Base-by-base conservation (phyloP, 306 rosid species). In the Rosa chinensis region DNA sequence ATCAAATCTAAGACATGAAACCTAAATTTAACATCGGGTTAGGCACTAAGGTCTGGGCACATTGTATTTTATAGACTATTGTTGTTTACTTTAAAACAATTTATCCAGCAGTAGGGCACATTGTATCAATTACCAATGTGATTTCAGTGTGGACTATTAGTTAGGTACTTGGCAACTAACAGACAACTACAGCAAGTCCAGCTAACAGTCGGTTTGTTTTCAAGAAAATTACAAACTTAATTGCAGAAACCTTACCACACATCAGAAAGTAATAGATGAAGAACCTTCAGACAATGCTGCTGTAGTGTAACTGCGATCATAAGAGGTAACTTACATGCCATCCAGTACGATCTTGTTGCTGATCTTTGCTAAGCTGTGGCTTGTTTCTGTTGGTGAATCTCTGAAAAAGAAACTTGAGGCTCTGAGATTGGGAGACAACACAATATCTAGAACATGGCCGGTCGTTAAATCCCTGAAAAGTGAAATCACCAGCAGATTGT, bases 261-360 rank as follows among this genome's bases (percentile, higher is more conserved):
- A 61, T 61, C 40, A 61, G 17, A 11, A 61, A 59, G 23, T 1
- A 61, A 10, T 10, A 25, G 67, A 63, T 11, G 12, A 4, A 63
- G 37, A 1, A 63, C 42, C 69, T 5, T 13, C 39, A 14, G 4
- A 4, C n/a, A 13, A 32, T 63, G 43, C 43, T 32, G 16, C 10
- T 18, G 13, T 10, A 13, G 11, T 64, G 70, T 5, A 16, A 35
- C 43, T 64, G 43, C 13, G 12, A 35, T 35, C 10, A 63, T 53
- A 35, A 32, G 14, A 80, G 73, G 67, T 84, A 82, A 88, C 97
- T 70, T 88, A 92, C 99, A 12, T 97, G 97, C 97, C 99, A 92
- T 91, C 94, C 91, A 4, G 97, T 94, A 53, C 92, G 91, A 87
- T 92, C 89, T 83, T 91, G 97, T 79, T 91, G 97, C 90, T 92